phyloP scores from a whole-genome alignment of 169 alveolate genomes.

The Cryptosporidium ubiquitum region DNA sequence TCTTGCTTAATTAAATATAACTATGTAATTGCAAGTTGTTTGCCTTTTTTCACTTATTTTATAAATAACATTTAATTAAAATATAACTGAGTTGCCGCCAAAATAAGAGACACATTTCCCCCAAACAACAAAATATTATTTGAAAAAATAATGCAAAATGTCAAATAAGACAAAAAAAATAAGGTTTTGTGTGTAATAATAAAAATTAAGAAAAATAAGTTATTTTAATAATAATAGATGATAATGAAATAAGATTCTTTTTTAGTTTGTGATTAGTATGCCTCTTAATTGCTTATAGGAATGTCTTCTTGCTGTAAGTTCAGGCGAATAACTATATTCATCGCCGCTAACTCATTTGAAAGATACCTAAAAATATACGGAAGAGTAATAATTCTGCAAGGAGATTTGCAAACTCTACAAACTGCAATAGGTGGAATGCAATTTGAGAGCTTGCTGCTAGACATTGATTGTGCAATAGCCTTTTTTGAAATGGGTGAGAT shows the following conservation, averaged over 20 bases:
- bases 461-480: slow-evolving; percentile 31
- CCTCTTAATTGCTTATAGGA: slow-evolving; percentile 57
- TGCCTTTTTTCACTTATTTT: neutral
- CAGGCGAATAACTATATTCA: slow-evolving; percentile 85
- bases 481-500: slow-evolving; percentile 87
- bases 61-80: no score
- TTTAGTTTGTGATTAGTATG: neutral
- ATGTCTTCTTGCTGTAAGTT: slow-evolving; percentile 77
- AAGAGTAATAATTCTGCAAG: slow-evolving; percentile 87
- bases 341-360: slow-evolving; percentile 92
- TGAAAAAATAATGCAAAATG: neutral
- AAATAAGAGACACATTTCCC: neutral
- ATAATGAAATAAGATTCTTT: neutral
- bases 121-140: neutral
- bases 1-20: neutral
- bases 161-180: neutral
- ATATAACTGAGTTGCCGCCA: neutral
- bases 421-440: slow-evolving; percentile 82
- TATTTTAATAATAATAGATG: neutral
- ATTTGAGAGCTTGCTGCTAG: slow-evolving; percentile 76
- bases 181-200: neutral
- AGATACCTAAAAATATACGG: slow-evolving; percentile 93
- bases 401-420: slow-evolving; percentile 88
- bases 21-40: neutral
- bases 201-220: neutral